These are phyloP conservation scores for Apiospora phragmitis DNA, from an alignment of 2,329 filamentous ascomycete species.

Conservation along the genomic window DNA sequence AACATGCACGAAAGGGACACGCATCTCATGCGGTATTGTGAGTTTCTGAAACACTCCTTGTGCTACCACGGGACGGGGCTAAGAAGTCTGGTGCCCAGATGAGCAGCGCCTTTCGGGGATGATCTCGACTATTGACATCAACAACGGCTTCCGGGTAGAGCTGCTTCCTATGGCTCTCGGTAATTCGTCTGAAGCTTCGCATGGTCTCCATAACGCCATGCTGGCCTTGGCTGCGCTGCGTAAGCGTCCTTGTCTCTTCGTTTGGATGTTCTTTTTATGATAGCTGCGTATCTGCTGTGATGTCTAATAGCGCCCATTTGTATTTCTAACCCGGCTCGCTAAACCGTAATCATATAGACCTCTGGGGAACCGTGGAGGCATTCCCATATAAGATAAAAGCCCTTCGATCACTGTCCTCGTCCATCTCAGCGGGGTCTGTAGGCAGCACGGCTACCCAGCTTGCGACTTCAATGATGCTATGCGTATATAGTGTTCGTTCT, in stretches of 20 bases:
- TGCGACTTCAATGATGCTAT: constrained; percentile 51
- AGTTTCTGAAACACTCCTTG: constrained; percentile 14
- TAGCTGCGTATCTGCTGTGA: not conserved
- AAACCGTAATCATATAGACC: not conserved
- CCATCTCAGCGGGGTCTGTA: constrained; percentile 32
- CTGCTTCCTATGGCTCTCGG: constrained; percentile 47
- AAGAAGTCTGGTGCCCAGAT: constrained; percentile 31
- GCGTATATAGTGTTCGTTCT: constrained; percentile 45
- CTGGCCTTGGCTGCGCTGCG: constrained; percentile 44
- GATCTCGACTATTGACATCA: constrained; percentile 47
- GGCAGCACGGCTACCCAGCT: constrained; percentile 40
- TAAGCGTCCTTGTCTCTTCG: not conserved
- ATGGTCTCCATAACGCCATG: constrained; percentile 44
- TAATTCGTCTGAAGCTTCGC: constrained; percentile 32
- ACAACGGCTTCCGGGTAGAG: constrained; percentile 47
- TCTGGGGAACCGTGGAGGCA: not conserved
- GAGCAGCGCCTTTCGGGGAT: constrained; percentile 41
- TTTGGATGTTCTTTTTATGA: not conserved
- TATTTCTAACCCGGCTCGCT: not conserved
- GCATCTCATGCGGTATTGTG: constrained; percentile 32
- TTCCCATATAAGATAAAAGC: constrained; percentile 37
- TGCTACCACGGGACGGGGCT: not conserved
- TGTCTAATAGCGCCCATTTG: not conserved
- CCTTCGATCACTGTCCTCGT: constrained; percentile 39
- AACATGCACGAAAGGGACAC: constrained; percentile 30